These are phyloP conservation scores for Hirschfeldia incana DNA, from an alignment of 345 rosid species.

Conservation along the genomic window DNA sequence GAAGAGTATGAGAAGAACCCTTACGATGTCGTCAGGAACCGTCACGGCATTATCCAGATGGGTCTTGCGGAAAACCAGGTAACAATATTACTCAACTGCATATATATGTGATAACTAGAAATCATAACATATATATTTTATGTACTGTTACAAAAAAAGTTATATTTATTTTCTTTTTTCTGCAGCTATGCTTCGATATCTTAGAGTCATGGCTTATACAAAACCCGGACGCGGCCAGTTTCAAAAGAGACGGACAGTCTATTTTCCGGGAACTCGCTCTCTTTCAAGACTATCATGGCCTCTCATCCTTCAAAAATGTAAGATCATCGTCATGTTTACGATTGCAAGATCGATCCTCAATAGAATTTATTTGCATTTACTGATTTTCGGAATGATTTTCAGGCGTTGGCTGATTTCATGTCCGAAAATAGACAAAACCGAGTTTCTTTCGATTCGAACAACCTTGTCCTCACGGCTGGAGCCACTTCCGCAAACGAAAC, in stretches of 20 bases:
- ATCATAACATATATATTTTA: not conserved
- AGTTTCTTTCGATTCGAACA: constrained; percentile 56
- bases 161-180: not conserved
- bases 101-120: not conserved
- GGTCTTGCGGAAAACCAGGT: constrained; percentile 86
- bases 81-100: constrained; percentile 4
- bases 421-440: constrained; percentile 65
- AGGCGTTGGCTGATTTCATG: constrained; percentile 73
- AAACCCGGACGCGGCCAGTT: constrained; percentile 56
- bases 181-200: constrained; percentile 62
- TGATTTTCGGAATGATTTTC: not conserved
- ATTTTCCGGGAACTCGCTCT: constrained; percentile 73
- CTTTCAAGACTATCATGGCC: constrained; percentile 78
- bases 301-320: constrained; percentile 63
- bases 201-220: constrained; percentile 65
- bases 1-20: constrained; percentile 68
- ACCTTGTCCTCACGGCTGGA: constrained; percentile 70
- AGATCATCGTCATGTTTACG: not conserved
- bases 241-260: constrained; percentile 57
- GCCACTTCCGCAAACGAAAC: constrained; percentile 80
- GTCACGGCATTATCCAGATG: constrained; percentile 70
- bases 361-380: not conserved
- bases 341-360: not conserved
- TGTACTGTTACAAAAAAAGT: not conserved
- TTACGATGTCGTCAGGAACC: constrained; percentile 56